Base-by-base conservation (phyloP, 169 alveolate genomes). In the Besnoitia besnoiti region DNA sequence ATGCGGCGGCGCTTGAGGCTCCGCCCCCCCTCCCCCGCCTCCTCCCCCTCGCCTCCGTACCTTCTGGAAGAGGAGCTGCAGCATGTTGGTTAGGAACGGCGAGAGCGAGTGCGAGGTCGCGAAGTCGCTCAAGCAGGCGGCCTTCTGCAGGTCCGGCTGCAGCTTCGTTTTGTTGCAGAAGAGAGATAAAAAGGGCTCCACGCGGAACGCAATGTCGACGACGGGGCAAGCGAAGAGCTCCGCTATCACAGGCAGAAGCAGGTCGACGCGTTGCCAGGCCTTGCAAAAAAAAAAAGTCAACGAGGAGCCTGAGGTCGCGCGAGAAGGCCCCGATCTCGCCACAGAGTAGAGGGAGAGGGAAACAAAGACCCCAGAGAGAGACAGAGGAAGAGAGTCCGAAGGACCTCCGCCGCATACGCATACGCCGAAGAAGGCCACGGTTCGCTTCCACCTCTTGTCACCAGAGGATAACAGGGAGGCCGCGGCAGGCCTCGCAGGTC, bases 111-210 rank as follows among this genome's bases (percentile, higher is more conserved):
- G 47, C 47, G 82, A 19, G 46, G 79, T 62, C 42, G 46, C 8
- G 82, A 73, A 73, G 82, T 73, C 82, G 82, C 82, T 35, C 35
- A 14, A 16, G 87, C 12, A 40, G 49, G 87, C 37, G 12, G 40
- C 49, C 30, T 19, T 35, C 61, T 19, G 55, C 87, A 16, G 87
- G 39, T 77, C 44, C 16, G 5, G 55, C 8, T 40, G 87, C 5
- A 42, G 24, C 33, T 39, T 30, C 87, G 55, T 77, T 10, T 42
- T 37, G 59, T 77, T 77, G 87, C 50, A 77, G 87, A 77, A 77
- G 40, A 77, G 55, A 33, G 87, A 77, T 27, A 77, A 35, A 42
- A 77, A 77, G 40, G 87, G 87, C 37, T 77, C 87, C 30, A 77
- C 87, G 39, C 50, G 87, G 87, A 42, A 77, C 19, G 87, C 87